phyloP scores from a whole-genome alignment of 257 asterid genomes.

The Jacaranda mimosifolia region DNA sequence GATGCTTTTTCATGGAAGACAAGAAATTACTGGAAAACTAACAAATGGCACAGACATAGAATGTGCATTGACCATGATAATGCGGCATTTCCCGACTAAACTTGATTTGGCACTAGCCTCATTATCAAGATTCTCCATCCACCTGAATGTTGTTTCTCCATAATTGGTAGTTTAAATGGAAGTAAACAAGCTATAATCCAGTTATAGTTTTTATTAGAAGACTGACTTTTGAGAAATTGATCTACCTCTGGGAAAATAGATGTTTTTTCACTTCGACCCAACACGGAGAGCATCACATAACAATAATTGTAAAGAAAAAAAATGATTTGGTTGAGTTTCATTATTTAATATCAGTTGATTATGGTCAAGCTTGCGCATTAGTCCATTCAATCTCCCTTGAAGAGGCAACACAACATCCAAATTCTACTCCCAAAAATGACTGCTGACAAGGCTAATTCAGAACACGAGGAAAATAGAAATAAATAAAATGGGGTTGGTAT shows the following conservation, averaged over 20 bases:
- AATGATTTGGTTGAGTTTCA: not conserved
- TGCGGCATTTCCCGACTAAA: not conserved
- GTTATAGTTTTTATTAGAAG: not conserved
- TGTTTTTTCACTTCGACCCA: not conserved
- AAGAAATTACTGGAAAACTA: not conserved
- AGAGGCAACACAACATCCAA: conserved; percentile 9
- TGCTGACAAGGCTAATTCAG: not conserved
- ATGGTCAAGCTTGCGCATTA: not conserved
- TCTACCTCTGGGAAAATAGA: not conserved
- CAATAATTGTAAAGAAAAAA: not conserved
- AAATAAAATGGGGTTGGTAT: not conserved
- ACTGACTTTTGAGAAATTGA: not conserved
- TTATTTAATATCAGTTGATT: not conserved
- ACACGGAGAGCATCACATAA: not conserved
- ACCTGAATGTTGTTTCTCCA: conserved; percentile 1
- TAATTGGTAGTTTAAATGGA: not conserved
- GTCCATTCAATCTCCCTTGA: not conserved
- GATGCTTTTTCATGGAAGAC: not conserved
- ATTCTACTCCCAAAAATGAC: not conserved
- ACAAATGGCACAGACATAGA: not conserved
- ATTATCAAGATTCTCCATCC: not conserved
- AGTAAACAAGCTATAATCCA: not conserved
- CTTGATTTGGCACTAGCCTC: not conserved
- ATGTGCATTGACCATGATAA: not conserved
- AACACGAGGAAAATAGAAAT: not conserved